These are phyloP conservation scores for Phaeomoniella chlamydospora DNA, from an alignment of 2,329 filamentous ascomycete genomes.

Conservation along the genomic window DNA sequence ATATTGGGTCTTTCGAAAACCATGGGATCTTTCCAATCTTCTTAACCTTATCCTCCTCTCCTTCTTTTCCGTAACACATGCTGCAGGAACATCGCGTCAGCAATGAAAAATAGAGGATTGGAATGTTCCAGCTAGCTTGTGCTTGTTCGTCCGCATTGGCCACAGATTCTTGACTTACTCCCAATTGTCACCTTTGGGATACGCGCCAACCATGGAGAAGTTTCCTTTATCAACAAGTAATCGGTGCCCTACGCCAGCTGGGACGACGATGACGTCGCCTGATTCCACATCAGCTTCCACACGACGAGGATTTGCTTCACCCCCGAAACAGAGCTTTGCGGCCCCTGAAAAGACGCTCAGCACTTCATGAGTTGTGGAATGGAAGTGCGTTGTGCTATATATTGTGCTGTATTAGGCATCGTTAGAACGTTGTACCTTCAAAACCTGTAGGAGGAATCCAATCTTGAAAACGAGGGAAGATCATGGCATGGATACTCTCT, in stretches of 20 bases:
- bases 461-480: no score
- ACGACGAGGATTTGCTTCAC: constrained; percentile 42
- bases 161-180: no score
- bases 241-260: constrained; percentile 51
- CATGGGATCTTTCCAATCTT: constrained; percentile 36
- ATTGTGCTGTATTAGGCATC: constrained; percentile 34
- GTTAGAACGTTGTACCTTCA: no score
- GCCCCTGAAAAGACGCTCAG: constrained; percentile 44
- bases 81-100: no score
- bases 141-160: no score
- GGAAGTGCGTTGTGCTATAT: constrained; percentile 53
- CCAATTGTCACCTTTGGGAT: constrained; percentile 44
- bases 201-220: constrained; percentile 55
- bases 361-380: constrained; percentile 53
- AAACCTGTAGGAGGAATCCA: no score
- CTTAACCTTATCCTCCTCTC: constrained; percentile 38
- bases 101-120: no score
- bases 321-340: constrained; percentile 52
- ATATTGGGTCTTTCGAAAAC: constrained; percentile 48
- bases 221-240: constrained; percentile 36
- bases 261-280: constrained; percentile 51
- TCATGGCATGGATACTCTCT: no score
- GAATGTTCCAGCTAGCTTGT: no score
- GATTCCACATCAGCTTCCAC: constrained; percentile 41
- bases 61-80: constrained; percentile 53